phyloP scores from a whole-genome alignment of 2,329 filamentous ascomycete species.

The Aspergillus melleus region DNA sequence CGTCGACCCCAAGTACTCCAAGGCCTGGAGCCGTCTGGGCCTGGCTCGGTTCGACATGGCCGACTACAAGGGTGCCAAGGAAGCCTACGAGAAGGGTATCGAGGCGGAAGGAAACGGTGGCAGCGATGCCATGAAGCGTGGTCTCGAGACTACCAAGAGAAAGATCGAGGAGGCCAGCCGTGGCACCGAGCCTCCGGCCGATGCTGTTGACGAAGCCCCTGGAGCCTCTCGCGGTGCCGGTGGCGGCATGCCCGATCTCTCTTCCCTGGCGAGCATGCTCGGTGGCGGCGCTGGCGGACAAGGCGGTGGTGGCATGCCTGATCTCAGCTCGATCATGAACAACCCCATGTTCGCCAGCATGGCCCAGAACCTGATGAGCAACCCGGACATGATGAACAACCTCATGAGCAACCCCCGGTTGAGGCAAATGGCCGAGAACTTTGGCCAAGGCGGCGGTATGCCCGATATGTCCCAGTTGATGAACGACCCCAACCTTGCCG shows the following conservation, averaged over 20 bases:
- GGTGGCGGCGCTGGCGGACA: constrained; percentile 54
- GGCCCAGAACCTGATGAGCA: constrained; percentile 96
- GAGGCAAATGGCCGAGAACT: constrained; percentile 80
- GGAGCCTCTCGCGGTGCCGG: constrained; percentile 48
- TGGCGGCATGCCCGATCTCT: constrained; percentile 70
- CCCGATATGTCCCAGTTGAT: constrained; percentile 83
- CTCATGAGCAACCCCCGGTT: constrained; percentile 92
- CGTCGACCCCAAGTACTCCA: constrained; percentile 90
- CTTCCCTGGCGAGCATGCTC: constrained; percentile 70
- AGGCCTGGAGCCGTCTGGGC: constrained; percentile 93
- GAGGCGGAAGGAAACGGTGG: constrained; percentile 92
- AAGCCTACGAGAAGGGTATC: constrained; percentile 90
- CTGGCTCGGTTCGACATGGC: constrained; percentile 89
- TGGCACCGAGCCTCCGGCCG: constrained; percentile 51
- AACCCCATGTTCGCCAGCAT: constrained; percentile 98
- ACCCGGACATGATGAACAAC: constrained; percentile 87
- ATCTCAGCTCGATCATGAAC: constrained; percentile 83
- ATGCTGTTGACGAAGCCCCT: constrained; percentile 52
- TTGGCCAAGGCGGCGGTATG: constrained; percentile 76
- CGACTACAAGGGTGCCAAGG: constrained; percentile 87
- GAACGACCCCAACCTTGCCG: constrained; percentile 87
- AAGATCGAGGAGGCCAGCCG: constrained; percentile 77
- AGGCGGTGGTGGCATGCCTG: constrained; percentile 72
- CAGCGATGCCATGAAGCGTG: constrained; percentile 96
- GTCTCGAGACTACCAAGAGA: constrained; percentile 88